Evolutionary conservation across 768 basidiomycete species (phyloP), one percentile per base, ranked within the genome.

Genomic region (Neoboletus subvelutipes): DNA sequence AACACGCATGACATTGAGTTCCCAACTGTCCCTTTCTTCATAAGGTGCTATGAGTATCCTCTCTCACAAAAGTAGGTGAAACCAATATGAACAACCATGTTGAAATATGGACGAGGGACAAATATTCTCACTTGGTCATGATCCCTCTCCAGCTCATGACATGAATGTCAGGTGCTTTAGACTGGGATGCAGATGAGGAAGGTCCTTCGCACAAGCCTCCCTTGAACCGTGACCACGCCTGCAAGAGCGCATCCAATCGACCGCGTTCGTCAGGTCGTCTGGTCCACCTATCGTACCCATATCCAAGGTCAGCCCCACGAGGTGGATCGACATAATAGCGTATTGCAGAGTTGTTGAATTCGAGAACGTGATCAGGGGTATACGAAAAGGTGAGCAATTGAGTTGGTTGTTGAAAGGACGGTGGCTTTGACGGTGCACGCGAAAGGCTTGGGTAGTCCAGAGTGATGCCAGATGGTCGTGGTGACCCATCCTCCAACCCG

Each of bases 11-110:
- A 89, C 85, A 64, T 95, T 94, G 66, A 95, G 71, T 41, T 89
- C 86, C 85, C 86, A 93, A 0, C 78, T 77, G 26, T 94, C 92
- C 42, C 84, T 77, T 20, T 86, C 84, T 75, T 94, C 92, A 68
- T 93, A 93, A 17, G 91, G 87, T 5, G 90, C 84, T 50, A 83
- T 86, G 71, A 94, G 71, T 64, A 95, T 86, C 70, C 90, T 92
- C 73, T 52, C 79, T 78, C 78, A 69, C 72, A 55, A 61, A 64
- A 66, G 66, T 47, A 40, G 46, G 55, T 50, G 34, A 61, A 62
- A 43, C 57, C 52, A 49, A 63, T 49, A 57, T 62, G 47, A 60
- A 63, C 18, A 54, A 40, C 10, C 29, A 45, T 15, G 47, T 45
- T 42, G 41, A 36, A 18, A 48, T 18, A 15, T 3, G 45, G 41